Conservation (phyloP, 2,329 filamentous ascomycete species). For the Fusarium pseudocircinatum region DNA sequence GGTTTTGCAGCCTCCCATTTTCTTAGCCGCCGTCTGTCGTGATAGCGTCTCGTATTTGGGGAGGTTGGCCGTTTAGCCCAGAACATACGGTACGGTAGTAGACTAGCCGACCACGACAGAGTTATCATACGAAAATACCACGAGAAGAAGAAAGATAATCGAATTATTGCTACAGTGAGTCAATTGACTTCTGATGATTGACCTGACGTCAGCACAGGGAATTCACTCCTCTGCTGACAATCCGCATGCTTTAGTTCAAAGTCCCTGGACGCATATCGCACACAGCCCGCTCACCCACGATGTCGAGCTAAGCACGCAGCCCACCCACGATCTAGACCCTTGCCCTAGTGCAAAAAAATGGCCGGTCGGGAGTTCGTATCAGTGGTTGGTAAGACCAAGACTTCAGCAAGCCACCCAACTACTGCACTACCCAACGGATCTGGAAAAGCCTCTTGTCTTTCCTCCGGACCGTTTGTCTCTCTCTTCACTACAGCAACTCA, state of each 20-base stretch:
- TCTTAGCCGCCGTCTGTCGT: neutral
- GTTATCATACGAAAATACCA: neutral
- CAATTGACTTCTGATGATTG: neutral
- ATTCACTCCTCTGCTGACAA: constrained; percentile 1
- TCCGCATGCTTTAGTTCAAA: neutral
- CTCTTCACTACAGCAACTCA: neutral
- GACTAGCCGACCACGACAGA: neutral
- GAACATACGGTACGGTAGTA: neutral
- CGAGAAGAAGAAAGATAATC: neutral
- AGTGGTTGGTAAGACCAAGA: constrained; percentile 3
- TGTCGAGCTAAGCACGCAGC: neutral
- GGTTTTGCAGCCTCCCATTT: neutral
- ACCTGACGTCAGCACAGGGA: constrained; percentile 27
- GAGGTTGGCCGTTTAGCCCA: neutral
- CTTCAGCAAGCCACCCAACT: neutral
- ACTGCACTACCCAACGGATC: neutral
- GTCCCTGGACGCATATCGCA: constrained; percentile 19
- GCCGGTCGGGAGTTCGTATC: constrained; percentile 12
- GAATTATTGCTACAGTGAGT: neutral
- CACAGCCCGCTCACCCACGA: neutral
- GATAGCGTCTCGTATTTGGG: constrained; percentile 1
- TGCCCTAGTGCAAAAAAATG: neutral
- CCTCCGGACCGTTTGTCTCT: neutral
- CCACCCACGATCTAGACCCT: constrained; percentile 18
- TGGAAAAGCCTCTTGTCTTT: neutral